Evolutionary conservation across 2,329 filamentous ascomycete species (phyloP).

Genomic region (Xylaria sp.): DNA sequence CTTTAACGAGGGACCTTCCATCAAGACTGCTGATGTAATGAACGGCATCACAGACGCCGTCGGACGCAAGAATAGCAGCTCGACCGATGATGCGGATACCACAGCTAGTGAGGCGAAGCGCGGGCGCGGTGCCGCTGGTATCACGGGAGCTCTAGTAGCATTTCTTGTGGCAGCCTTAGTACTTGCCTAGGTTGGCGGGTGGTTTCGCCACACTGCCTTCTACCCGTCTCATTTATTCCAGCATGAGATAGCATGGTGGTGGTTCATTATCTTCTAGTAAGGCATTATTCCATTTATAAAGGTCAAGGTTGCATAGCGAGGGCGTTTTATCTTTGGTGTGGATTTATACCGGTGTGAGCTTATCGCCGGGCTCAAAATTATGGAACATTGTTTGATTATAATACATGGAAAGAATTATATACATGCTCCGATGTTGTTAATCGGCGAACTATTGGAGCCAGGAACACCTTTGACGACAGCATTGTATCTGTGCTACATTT

Average conservation of each 20-base stretch:
- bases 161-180: conserved; percentile 51
- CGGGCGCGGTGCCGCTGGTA: conserved; percentile 9
- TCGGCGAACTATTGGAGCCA: not conserved
- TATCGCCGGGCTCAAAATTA: not conserved
- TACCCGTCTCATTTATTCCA: no score
- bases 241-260: no score
- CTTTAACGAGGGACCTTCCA: conserved; percentile 73
- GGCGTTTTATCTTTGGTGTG: conserved; percentile 23
- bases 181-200: conserved; percentile 39
- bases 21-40: conserved; percentile 70
- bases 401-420: not conserved
- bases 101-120: conserved; percentile 5
- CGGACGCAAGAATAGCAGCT: conserved; percentile 41
- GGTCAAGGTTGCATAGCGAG: conserved; percentile 28
- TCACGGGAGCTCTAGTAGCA: conserved; percentile 48
- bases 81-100: not conserved
- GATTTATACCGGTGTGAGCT: not conserved
- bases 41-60: conserved; percentile 58
- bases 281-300: not conserved
- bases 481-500: not conserved
- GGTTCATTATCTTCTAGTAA: no score
- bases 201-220: no score
- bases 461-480: not conserved
- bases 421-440: not conserved
- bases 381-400: not conserved